Base-by-base conservation (phyloP, 345 rosid genomes). In the Gossypium mustelinum region DNA sequence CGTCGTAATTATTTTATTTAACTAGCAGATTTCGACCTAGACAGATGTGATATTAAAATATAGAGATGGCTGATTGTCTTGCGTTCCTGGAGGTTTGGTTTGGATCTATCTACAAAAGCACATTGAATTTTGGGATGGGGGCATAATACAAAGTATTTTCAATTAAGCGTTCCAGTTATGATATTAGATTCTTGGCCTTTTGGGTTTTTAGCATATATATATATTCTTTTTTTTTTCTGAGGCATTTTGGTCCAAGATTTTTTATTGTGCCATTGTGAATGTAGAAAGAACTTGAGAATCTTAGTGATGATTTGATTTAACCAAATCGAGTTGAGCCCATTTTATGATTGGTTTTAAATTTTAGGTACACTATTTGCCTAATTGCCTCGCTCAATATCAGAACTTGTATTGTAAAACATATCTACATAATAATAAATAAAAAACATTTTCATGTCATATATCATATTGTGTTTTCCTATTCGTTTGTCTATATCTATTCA, bases 71-170 rank as follows among this genome's bases (percentile, higher is more conserved):
- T 55, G 75, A 62, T 72, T 79, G 81, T 82, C 77, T 34, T 60
- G 29, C 45, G 72, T 74, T 52, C 69, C 73, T 0, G 73, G 77
- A 71, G 83, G 73, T 76, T 77, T 75, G 81, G 85, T 76, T 77
- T 73, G 80, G 84, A 73, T 48, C 57, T 75, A 8, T 55, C 76
- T 34, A 34, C 6, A 34, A 59, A 72, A 68, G 86, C 58, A 44
- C 77, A 34, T 73, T 64, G 80, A 80, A 54, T 85, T 81, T 83
- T 83, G 76, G 74, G 72, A 27, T 71, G 81, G 80, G 71, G 70
- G 50, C 73, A 70, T 81, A 50, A 11, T 18, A 55, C 68, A 72
- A 70, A 17, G 20, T 17, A 56, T 55, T 12, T 17, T 47, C 11
- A 34, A n/a, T 66, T 69, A 54, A 3, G 75, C 43, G 63, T 72